phyloP scores from a whole-genome alignment of 2,329 filamentous ascomycete genomes.

The Pyrenophora tritici-repentis region DNA sequence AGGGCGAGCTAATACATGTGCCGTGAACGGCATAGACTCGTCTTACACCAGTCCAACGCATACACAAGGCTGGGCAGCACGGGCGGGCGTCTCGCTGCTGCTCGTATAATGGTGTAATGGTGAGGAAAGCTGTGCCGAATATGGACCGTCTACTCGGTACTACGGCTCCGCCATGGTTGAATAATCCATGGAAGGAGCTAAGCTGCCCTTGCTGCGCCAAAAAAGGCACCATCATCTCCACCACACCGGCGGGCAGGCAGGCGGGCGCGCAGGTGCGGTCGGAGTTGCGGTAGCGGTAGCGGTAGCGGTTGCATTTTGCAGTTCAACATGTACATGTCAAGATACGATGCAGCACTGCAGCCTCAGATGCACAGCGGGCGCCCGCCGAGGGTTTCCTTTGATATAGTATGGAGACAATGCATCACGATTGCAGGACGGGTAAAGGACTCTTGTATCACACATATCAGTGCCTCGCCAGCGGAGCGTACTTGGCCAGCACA shows the following conservation, averaged over 20 bases:
- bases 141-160: constrained; percentile 29
- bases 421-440: constrained; percentile 18
- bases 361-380: constrained; percentile 11
- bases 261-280: constrained; percentile 7
- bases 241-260: constrained; percentile 24
- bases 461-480: constrained; percentile 9
- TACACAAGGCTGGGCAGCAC: constrained; percentile 9
- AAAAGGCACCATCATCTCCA: constrained; percentile 38
- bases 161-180: constrained; percentile 28
- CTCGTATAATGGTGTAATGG: constrained; percentile 20
- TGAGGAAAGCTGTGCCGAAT: constrained; percentile 32
- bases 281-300: too few relatives aligned
- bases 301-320: not conserved
- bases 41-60: constrained; percentile 27
- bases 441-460: constrained; percentile 11
- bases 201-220: constrained; percentile 23
- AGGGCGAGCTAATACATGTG: constrained; percentile 38
- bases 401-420: too few relatives aligned
- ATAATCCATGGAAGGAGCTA: constrained; percentile 24
- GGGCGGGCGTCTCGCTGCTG: constrained; percentile 29
- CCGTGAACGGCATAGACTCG: constrained; percentile 33
- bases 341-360: constrained; percentile 13
- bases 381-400: constrained; percentile 11
- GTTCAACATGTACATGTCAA: constrained; percentile 2
- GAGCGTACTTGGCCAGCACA: not conserved